These are phyloP conservation scores for Radiomyces spectabilis DNA, from an alignment of 192 early-diverging fungal genomes.

Conservation along the genomic window DNA sequence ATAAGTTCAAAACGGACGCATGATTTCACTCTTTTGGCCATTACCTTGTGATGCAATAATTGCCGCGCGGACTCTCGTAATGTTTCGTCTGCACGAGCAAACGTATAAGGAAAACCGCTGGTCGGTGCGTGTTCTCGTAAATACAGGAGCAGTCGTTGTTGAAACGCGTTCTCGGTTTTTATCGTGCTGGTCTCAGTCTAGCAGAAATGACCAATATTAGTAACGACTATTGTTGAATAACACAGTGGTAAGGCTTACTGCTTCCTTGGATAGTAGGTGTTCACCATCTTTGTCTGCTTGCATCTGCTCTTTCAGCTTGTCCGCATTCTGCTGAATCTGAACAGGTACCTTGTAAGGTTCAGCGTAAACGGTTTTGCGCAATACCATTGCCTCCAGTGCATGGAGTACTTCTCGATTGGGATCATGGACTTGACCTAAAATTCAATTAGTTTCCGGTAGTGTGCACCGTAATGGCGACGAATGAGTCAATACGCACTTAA, in stretches of 20 bases:
- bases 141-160: no score
- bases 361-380: neutral
- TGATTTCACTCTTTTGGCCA: no score
- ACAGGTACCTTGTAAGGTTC: neutral
- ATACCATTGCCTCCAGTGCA: neutral
- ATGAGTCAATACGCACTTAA: neutral
- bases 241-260: neutral
- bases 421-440: neutral
- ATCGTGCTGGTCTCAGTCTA: no score
- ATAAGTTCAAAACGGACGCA: no score
- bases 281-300: neutral
- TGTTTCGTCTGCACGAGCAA: no score
- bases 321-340: neutral
- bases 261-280: neutral
- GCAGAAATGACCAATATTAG: neutral
- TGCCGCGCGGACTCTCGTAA: no score
- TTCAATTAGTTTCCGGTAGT: no score
- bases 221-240: neutral
- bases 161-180: no score
- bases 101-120: no score
- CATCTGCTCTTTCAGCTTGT: neutral
- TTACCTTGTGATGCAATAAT: no score
- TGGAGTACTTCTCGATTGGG: neutral
- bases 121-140: no score
- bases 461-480: neutral